phyloP scores from a whole-genome alignment of 306 rosid species.

The Begonia fuchsioides region DNA sequence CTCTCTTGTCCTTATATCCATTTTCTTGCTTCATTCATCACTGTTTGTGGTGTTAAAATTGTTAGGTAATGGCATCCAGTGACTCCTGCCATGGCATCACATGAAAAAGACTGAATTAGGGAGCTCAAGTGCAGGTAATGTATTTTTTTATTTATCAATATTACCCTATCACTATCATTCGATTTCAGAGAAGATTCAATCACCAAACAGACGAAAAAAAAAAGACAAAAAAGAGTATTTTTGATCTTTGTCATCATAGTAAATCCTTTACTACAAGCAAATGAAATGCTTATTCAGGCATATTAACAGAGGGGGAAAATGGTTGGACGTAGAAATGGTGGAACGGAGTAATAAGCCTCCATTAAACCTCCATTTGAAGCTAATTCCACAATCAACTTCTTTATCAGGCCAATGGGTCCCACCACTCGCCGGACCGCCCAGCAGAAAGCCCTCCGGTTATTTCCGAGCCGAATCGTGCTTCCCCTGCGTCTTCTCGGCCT shows the following conservation, averaged over 20 bases:
- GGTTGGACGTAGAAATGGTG: constrained; percentile 65
- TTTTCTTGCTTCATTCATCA: too few species aligned
- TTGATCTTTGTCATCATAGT: background rate
- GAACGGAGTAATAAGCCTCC: constrained; percentile 56
- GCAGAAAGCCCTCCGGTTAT: constrained; percentile 50
- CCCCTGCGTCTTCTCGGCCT: constrained; percentile 46
- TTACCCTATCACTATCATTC: too few species aligned
- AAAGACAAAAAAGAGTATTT: constrained; percentile 2
- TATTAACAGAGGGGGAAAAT: constrained; percentile 69
- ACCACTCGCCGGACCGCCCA: constrained; percentile 37
- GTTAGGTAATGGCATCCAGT: constrained; percentile 77
- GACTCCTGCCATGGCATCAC: constrained; percentile 69
- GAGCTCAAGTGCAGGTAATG: constrained; percentile 22
- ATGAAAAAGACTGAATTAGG: constrained; percentile 71
- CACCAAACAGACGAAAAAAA: constrained; percentile 1
- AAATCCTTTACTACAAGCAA: background rate
- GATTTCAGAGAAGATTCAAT: background rate
- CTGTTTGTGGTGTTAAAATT: background rate
- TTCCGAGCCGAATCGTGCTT: constrained; percentile 55
- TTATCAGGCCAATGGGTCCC: constrained; percentile 53
- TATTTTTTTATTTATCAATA: too few species aligned
- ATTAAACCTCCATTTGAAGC: constrained; percentile 47
- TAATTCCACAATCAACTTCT: constrained; percentile 54
- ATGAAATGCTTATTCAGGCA: constrained; percentile 3
- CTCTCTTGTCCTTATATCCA: too few species aligned